phyloP scores from a whole-genome alignment of 2,329 filamentous ascomycete species.

The Pseudogymnoascus sp. region DNA sequence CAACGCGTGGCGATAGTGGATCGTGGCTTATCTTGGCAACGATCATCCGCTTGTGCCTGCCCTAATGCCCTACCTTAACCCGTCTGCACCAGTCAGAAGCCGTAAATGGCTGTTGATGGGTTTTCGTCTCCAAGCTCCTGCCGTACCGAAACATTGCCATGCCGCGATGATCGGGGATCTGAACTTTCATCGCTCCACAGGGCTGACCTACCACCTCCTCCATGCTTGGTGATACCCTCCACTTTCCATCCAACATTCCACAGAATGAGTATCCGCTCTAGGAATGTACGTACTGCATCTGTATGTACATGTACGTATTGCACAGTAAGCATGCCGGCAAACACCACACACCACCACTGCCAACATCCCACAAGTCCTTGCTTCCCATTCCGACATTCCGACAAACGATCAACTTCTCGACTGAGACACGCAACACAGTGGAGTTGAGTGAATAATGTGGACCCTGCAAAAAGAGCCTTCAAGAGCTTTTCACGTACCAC shows the following conservation, averaged over 20 bases:
- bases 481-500: background rate
- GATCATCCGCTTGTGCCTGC: constrained; percentile 3
- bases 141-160: constrained; percentile 5
- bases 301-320: background rate
- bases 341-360: background rate
- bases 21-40: background rate
- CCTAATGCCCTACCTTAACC: constrained; percentile 5
- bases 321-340: background rate
- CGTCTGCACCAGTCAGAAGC: background rate
- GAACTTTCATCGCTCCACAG: background rate
- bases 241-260: background rate
- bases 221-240: background rate
- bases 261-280: background rate
- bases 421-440: constrained; percentile 3
- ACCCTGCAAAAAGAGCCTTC: background rate
- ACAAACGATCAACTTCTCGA: background rate
- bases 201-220: background rate
- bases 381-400: background rate
- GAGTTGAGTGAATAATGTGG: background rate
- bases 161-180: background rate
- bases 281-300: background rate
- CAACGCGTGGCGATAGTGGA: constrained; percentile 1
- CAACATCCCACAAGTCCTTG: background rate
- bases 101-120: background rate
- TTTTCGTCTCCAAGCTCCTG: background rate